Base-by-base conservation (phyloP, 2,329 filamentous ascomycete genomes). In the Ophiocordyceps camponoti-saundersi region DNA sequence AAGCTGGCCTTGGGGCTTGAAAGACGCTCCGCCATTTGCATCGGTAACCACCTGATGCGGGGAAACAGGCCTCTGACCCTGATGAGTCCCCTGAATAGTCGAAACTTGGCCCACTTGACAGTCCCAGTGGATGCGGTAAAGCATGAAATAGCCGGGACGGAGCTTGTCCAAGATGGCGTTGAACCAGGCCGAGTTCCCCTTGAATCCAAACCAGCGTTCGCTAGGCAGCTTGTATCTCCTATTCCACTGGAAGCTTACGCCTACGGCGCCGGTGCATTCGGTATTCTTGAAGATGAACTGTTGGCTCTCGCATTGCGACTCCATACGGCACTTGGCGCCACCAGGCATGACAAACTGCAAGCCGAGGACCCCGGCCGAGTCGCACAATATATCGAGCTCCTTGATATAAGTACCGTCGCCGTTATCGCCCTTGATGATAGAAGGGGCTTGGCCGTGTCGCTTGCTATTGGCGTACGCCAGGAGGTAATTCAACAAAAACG, bases 181-280 rank as follows among this genome's bases (percentile, higher is more conserved):
- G 26, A 10, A 2, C 26, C 8, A 29, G 7, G 2, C 7, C 4
- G 26, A 29, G 26, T 2, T 6, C 26, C 11, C 11, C 26, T 29
- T 29, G 26, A 6, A 11, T 11, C 26, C 26, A 11, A 29, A 29
- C 4, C 8, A 2, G 5, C 2, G 26, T 10, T 29, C 8, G 26
- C 26, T 29, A 10, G 26, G 15, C 3, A 46, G 71, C 51, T 72
- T 62, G 52, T 75, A 67, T 59, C 81, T 77, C 49, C 75, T 64
- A 52, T 75, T 73, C 64, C 72, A 78, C 61, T 79, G 66, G 61
- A 95, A 80, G 47, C 76, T 79, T 51, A 95, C 87, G 48, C 78
- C 80, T 61, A 75, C 86, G 53, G 90, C 89, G 65, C 89, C 89
- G 76, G 88, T 90, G 62, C 90, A 96, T 73, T 95, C 87, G 50